Base-by-base conservation (phyloP, 148 eudicot genomes). In the Chenopodium berlandieri region DNA sequence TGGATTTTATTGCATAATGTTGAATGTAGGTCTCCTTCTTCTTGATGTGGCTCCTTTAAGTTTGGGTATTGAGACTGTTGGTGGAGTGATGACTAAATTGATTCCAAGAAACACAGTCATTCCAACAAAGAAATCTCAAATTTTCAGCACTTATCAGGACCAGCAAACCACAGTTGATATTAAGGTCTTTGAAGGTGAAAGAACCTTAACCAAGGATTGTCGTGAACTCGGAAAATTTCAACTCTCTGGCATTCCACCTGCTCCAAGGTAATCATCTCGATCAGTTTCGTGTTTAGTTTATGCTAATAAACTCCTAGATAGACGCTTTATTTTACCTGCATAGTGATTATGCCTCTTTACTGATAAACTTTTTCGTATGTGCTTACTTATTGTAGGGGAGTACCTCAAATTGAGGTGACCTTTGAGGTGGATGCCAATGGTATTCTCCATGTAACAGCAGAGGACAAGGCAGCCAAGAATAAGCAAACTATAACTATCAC, bases 21-120 rank as follows among this genome's bases (percentile, higher is more conserved):
- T 75, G 76, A 34, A 68, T 30, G 62, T 80, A 90, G 92, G 82
- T 4, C 69, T 90, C 66, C 82, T 90, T 83, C 86, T 90, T 40
- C 85, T 90, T 27, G 91, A 90, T 76, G 92, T 90, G 72, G 88
- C 92, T 70, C 91, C 92, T 22, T 72, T 90, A 75, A 90, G 90
- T 79, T 83, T 90, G 78, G 93, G 90, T 9, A 89, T 90, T 44
- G 91, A 90, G 82, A 90, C 93, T 8, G 89, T 86, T 11, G 93
- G 91, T 75, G 93, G 93, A 30, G 91, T 90, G n/a, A 89, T 90
- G 93, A 89, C 93, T 20, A 89, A 90, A 74, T 77, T 90, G 84
- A 90, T 90, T 76, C 93, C 91, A 9, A 84, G 93, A 66, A 89
- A 90, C 80, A 87, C 85, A 2, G 90, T 86, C 10, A 82, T 90